Evolutionary conservation across 176 grass and related monocot genomes (phyloP).

Genomic region (Thinopyrum elongatum): DNA sequence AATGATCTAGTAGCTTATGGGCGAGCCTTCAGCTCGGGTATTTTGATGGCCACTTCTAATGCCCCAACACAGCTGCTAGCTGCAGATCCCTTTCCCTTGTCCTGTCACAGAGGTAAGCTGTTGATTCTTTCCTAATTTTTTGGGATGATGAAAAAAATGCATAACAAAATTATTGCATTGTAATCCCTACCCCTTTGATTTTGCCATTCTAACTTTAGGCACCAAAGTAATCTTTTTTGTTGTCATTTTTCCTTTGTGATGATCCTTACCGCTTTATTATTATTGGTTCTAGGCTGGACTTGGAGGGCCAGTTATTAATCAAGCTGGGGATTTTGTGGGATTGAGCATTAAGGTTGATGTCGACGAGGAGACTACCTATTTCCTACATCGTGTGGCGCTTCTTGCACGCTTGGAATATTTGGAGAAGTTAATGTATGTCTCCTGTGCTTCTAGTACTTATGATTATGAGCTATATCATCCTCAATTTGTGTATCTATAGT

Average conservation of each 20-base stretch:
- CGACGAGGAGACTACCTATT: neutral
- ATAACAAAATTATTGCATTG: neutral
- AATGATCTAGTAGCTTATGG: neutral
- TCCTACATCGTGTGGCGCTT: neutral
- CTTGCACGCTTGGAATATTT: neutral
- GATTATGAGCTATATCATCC: too few species aligned
- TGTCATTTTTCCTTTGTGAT: conserved; percentile 1
- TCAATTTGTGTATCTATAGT: neutral
- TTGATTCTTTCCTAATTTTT: neutral
- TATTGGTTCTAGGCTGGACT: conserved; percentile 28
- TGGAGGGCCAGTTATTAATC: conserved; percentile 23
- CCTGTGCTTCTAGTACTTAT: neutral
- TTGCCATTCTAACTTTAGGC: neutral
- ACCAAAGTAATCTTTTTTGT: neutral
- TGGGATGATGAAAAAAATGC: neutral
- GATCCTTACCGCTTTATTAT: neutral
- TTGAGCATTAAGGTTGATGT: neutral
- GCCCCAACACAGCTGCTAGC: too few species aligned
- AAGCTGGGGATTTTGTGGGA: neutral
- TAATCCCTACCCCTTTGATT: neutral
- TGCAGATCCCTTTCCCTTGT: neutral
- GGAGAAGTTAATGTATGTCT: neutral
- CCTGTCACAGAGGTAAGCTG: neutral
- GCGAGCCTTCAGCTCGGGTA: neutral
- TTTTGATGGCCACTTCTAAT: neutral